A percentile compares a stretch with the other conserved stretches of the same genome.
Conservation (phyloP, 441 rosid genomes). For the Gossypium schwendimanii region DNA sequence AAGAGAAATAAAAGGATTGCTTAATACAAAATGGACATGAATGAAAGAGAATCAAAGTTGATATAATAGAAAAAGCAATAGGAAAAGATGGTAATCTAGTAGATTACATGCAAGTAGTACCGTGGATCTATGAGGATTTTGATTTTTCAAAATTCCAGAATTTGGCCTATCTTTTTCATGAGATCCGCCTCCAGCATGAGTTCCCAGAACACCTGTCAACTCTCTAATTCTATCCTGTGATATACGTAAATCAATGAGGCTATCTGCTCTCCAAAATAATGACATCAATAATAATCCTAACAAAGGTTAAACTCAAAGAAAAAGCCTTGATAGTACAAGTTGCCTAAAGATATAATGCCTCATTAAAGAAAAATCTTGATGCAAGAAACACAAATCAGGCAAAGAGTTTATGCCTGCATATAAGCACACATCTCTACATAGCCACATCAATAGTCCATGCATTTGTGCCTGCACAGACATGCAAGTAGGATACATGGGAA, state of each 20-base stretch:
- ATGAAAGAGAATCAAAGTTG: neutral
- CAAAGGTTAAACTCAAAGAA: slow-evolving; percentile 2
- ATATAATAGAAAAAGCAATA: slow-evolving; percentile 12
- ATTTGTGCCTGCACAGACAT: neutral
- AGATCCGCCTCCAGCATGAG: slow-evolving; percentile 32
- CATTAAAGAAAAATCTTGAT: neutral
- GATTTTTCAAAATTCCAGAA: slow-evolving; percentile 25
- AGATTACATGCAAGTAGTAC: slow-evolving; percentile 42
- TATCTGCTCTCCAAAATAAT: neutral
- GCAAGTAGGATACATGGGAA: neutral
- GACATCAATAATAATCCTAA: neutral
- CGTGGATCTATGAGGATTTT: slow-evolving; percentile 38
- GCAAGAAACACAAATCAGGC: slow-evolving; percentile 6
- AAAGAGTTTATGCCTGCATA: neutral
- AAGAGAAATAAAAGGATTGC: neutral
- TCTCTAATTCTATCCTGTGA: slow-evolving; percentile 74
- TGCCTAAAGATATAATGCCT: neutral
- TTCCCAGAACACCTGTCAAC: slow-evolving; percentile 32
- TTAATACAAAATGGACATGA: neutral
- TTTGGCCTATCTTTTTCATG: slow-evolving; percentile 26
- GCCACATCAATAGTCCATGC: neutral
- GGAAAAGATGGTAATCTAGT: slow-evolving; percentile 19
- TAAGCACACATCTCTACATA: neutral
- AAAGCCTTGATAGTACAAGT: slow-evolving; percentile 3
- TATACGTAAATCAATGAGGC: slow-evolving; percentile 12